Base-by-base conservation (phyloP, 345 rosid species). In the Lepidium africanum region DNA sequence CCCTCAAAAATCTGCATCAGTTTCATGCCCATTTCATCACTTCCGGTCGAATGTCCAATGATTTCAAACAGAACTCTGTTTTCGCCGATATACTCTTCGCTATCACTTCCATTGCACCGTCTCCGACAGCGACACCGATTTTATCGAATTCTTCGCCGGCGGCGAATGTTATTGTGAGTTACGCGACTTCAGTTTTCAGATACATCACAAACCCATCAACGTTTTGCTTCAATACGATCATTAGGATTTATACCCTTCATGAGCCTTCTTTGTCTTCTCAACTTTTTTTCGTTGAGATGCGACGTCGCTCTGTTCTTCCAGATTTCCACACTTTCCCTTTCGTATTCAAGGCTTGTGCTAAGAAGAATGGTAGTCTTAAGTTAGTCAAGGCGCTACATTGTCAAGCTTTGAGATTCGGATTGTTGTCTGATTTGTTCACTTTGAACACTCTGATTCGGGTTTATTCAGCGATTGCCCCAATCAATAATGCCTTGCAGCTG, bases 301-400 rank as follows among this genome's bases (percentile, higher is more conserved):
- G 81, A 7, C 78, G 85, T 33, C 25, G 72, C 7, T 81, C 88
- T 12, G 54, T 86, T 60, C 78, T 79, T 41, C 88, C 83, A 2
- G 96, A 90, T 55, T 84, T 77, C 57, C 75, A 86, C 69, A 77
- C 91, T 0, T 80, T 83, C 80, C 90, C 96, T 19, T 87, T 86
- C 67, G 81, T 75, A 42, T 82, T 90, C 75, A 84, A 81, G 57
- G 87, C 90, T 45, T 86, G 83, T 63, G 80, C 82, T 2, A 85
- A 82, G 8, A 67, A 75, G 5, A 50, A 79, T 21, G 23, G 17
- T 30, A 49, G 51, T 56, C 49, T 59, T 60, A 50, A 79, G 0
- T 56, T 76, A n/a, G 71, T 78, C 15, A 63, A 52, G 32, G 66
- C 80, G 13, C 68, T 90, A 65, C 96, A 87, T 55, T 75, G 78